These are phyloP conservation scores for Vitis hybrid DNA, from an alignment of 177 flowering plant species.

Conservation along the genomic window DNA sequence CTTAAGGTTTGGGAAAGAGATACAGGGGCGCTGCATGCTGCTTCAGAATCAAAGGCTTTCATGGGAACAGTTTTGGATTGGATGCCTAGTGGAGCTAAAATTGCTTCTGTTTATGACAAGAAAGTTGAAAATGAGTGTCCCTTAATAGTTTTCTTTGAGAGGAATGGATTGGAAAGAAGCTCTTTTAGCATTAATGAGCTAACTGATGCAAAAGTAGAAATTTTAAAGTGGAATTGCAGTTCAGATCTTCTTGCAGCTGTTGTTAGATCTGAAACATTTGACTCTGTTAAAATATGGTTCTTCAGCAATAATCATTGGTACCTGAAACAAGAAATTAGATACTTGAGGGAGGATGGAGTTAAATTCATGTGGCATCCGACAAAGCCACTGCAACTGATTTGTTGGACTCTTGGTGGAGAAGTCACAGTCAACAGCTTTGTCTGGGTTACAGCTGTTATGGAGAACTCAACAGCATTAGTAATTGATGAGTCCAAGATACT, in stretches of 20 bases:
- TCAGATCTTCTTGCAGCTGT: constrained; percentile 89
- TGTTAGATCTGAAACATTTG: constrained; percentile 60
- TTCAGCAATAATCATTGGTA: constrained; percentile 97
- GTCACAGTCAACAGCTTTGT: constrained; percentile 56
- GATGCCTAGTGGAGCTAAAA: constrained; percentile 97
- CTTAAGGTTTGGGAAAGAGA: constrained; percentile 92
- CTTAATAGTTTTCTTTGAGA: constrained; percentile 73
- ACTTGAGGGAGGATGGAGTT: constrained; percentile 51
- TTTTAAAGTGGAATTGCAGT: constrained; percentile 79
- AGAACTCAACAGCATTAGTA: constrained; percentile 80
- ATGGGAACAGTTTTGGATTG: constrained; percentile 72
- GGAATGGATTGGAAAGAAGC: constrained; percentile 89
- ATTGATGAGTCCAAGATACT: constrained; percentile 68
- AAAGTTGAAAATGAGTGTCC: constrained; percentile 56
- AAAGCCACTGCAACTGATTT: constrained; percentile 64
- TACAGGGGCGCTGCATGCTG: constrained; percentile 67
- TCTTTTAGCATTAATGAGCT: constrained; percentile 58
- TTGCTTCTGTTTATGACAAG: constrained; percentile 69
- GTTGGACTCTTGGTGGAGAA: constrained; percentile 78
- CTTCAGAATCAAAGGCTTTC: constrained; percentile 69
- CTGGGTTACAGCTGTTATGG: constrained; percentile 81
- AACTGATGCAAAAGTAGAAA: constrained; percentile 48
- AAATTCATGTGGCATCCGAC: constrained; percentile 82
- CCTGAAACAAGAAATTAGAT: constrained; percentile 81
- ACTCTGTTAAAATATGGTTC: constrained; percentile 72